phyloP scores from a whole-genome alignment of 805 yeast genomes.

The Ogataea nonfermentans region DNA sequence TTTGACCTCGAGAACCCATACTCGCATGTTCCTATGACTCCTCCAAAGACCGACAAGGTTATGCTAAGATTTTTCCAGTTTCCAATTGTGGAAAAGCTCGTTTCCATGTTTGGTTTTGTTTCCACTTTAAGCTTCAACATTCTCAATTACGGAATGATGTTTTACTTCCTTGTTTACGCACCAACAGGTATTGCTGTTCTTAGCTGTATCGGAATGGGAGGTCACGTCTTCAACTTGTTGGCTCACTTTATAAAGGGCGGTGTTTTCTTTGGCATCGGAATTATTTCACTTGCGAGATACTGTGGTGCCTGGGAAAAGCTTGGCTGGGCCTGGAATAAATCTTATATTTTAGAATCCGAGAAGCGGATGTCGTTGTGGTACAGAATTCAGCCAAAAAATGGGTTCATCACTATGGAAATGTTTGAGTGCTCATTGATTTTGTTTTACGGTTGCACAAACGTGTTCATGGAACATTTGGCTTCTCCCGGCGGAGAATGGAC shows the following conservation, averaged over 20 bases:
- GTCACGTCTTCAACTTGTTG: conserved; percentile 69
- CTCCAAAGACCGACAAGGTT: conserved; percentile 33
- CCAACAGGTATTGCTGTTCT: conserved; percentile 63
- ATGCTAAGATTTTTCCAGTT: conserved; percentile 37
- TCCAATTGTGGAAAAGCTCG: conserved; percentile 18
- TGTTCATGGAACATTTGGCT: conserved; percentile 87
- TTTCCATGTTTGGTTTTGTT: conserved; percentile 25
- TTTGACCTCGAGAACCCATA: conserved; percentile 25
- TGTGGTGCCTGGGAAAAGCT: conserved; percentile 72
- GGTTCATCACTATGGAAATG: conserved; percentile 76
- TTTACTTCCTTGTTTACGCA: conserved; percentile 56
- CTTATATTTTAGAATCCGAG: conserved; percentile 29
- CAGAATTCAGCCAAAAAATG: conserved; percentile 39
- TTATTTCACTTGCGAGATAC: conserved; percentile 80
- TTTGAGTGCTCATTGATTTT: conserved; percentile 77
- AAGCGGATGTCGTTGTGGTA: conserved; percentile 31
- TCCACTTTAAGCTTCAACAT: conserved; percentile 44
- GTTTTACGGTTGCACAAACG: conserved; percentile 85
- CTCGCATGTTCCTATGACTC: conserved; percentile 10
- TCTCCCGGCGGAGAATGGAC: conserved; percentile 79
- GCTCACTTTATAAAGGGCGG: conserved; percentile 98
- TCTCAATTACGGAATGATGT: conserved; percentile 64
- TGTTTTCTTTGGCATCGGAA: conserved; percentile 74
- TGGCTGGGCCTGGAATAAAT: conserved; percentile 91
- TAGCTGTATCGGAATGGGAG: conserved; percentile 64